phyloP scores from a whole-genome alignment of 495 filamentous ascomycete species.

The Bacidia gigantensis region DNA sequence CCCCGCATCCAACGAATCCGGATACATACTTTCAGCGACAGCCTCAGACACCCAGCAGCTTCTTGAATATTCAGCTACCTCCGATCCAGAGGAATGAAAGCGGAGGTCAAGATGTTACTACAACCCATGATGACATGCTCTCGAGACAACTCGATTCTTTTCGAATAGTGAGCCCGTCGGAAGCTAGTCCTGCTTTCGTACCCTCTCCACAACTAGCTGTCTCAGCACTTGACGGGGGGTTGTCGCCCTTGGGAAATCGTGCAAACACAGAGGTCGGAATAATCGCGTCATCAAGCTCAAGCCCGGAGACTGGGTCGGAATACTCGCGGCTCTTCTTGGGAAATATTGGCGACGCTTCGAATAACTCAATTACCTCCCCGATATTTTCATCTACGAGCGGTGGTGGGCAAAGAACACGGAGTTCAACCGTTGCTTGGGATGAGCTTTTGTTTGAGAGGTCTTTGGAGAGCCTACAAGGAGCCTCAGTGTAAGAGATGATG shows the following conservation, averaged over 20 bases:
- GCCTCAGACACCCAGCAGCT: background rate
- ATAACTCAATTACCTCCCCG: background rate
- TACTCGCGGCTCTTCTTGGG: background rate
- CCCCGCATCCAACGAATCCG: too few relatives aligned
- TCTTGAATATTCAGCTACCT: background rate
- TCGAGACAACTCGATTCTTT: too few relatives aligned
- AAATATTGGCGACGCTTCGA: background rate
- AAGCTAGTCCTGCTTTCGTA: too few relatives aligned
- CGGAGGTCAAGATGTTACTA: background rate
- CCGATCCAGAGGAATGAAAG: background rate
- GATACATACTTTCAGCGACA: too few relatives aligned
- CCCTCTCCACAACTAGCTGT: background rate
- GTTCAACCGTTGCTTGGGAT: background rate
- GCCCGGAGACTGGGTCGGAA: background rate
- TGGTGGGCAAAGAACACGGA: background rate
- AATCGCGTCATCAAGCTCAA: background rate
- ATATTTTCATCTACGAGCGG: background rate
- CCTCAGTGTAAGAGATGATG: background rate
- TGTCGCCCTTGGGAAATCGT: background rate
- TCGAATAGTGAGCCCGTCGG: too few relatives aligned
- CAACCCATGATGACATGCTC: background rate
- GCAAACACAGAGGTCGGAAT: background rate
- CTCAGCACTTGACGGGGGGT: background rate
- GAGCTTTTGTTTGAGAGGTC: background rate
- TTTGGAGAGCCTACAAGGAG: conserved; percentile 5